phyloP scores from a whole-genome alignment of 257 asterid species.

The Penstemon barbatus region DNA sequence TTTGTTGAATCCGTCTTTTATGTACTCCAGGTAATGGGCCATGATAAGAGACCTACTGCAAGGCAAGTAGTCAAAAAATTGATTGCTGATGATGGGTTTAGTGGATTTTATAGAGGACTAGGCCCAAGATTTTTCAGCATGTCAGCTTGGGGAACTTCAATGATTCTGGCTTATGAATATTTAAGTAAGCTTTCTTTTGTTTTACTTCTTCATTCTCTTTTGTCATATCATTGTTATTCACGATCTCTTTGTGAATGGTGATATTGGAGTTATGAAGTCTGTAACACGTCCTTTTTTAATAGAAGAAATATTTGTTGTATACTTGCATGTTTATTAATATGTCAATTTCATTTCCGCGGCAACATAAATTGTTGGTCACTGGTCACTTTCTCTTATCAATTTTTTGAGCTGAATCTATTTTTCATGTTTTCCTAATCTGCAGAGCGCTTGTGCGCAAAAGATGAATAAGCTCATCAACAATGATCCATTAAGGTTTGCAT shows the following conservation, averaged over 20 bases:
- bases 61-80: conserved; percentile 70
- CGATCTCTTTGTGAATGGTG: neutral
- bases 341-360: neutral
- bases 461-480: conserved; percentile 32
- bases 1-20: conserved; percentile 24
- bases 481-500: neutral
- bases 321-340: neutral
- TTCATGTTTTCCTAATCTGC: conserved; percentile 28
- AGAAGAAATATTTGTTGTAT: neutral
- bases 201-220: neutral
- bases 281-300: conserved; percentile 1
- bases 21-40: conserved; percentile 69
- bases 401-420: conserved; percentile 25
- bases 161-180: conserved; percentile 96
- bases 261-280: neutral
- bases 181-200: conserved; percentile 52
- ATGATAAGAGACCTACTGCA: conserved; percentile 68
- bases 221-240: conserved; percentile 9
- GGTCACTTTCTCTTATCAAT: conserved; percentile 13
- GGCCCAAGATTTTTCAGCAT: conserved; percentile 98
- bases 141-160: conserved; percentile 99
- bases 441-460: conserved; percentile 70
- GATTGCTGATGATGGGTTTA: conserved; percentile 94
- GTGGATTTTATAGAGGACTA: conserved; percentile 85
- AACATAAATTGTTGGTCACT: neutral